Base-by-base conservation (phyloP, 345 rosid genomes). In the Moringa oleifera region DNA sequence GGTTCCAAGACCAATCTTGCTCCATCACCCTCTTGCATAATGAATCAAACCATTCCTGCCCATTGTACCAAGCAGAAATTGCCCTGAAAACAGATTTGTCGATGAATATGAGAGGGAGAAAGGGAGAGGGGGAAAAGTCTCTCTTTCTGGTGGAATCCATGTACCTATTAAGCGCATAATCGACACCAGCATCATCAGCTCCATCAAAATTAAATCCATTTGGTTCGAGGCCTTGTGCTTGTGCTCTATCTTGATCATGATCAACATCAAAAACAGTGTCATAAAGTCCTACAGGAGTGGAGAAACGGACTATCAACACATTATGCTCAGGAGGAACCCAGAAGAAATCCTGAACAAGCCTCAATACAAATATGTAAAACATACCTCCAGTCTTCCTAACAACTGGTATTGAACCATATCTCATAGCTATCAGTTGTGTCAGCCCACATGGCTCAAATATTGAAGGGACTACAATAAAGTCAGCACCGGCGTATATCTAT, bases 1-100 rank as follows among this genome's bases (percentile, higher is more conserved):
- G 85, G 59, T 90, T 93, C 98, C 98, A 93, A 53, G 97, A 93
- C 98, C 98, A 93, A 73, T 93, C 97, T 86, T 93, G 95, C 73
- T 93, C 89, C 98, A 90, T 93, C 68, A 88, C 98, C 22, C 60
- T 93, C 86, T 80, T 79, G 73, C 94, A 80, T 49, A 88, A 59
- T 0, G 82, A 75, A 66, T 84, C 55, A 57, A 93, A 86, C 94
- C 97, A 88, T 3, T 90, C 97, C 64, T 85, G 83, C 25, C 65
- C 79, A 36, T 83, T 84, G 13, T 90, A 82, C 89, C 92, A 92
- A 18, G 80, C 87, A 7, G 96, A 66, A 59, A 92, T 79, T 25
- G 97, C 98, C 87, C 98, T 92, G 79, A 31, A 64, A 65, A 25
- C 31, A 18, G 37, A 55, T 24, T 19, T 4, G 37, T 33, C 5